Conservation (phyloP, 129 eudicot species). For the Ambrosia trifida region DNA sequence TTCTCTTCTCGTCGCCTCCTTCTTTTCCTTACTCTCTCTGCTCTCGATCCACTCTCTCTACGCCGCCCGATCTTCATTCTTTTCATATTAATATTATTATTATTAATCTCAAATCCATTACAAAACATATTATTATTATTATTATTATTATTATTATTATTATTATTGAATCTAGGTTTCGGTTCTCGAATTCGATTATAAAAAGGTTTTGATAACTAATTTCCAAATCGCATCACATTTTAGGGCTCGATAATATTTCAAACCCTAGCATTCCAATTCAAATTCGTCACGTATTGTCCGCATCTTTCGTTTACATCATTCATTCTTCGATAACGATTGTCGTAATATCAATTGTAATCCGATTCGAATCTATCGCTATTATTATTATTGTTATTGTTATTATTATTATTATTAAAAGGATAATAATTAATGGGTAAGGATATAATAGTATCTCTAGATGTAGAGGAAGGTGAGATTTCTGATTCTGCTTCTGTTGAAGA, state of each 20-base stretch:
- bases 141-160: not conserved
- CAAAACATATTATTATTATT: too few species aligned
- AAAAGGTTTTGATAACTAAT: not conserved
- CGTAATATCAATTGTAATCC: slow-evolving; percentile 27
- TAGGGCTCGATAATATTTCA: slow-evolving; percentile 26
- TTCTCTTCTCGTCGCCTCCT: slow-evolving; percentile 9
- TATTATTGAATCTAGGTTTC: not conserved
- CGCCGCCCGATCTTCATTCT: slow-evolving; percentile 6
- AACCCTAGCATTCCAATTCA: slow-evolving; percentile 34
- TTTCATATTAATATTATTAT: not conserved
- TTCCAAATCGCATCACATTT: slow-evolving; percentile 25
- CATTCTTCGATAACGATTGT: not conserved
- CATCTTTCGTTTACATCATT: slow-evolving; percentile 14
- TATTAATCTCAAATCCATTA: too few species aligned
- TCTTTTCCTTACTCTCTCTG: too few species aligned
- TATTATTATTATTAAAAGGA: not conserved
- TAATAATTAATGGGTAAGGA: slow-evolving; percentile 41
- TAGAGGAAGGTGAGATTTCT: slow-evolving; percentile 93
- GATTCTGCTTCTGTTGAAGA: slow-evolving; percentile 83
- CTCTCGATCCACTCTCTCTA: slow-evolving; percentile 22
- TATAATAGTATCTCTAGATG: slow-evolving; percentile 39
- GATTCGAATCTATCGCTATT: slow-evolving; percentile 33
- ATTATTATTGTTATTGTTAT: too few species aligned
- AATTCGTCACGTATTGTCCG: slow-evolving; percentile 17
- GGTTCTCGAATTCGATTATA: slow-evolving; percentile 17